Evolutionary conservation across 352 stramenopile species (phyloP), one percentile per base, ranked within the genome.

Genomic region (Pilasporangium apinafurcum): DNA sequence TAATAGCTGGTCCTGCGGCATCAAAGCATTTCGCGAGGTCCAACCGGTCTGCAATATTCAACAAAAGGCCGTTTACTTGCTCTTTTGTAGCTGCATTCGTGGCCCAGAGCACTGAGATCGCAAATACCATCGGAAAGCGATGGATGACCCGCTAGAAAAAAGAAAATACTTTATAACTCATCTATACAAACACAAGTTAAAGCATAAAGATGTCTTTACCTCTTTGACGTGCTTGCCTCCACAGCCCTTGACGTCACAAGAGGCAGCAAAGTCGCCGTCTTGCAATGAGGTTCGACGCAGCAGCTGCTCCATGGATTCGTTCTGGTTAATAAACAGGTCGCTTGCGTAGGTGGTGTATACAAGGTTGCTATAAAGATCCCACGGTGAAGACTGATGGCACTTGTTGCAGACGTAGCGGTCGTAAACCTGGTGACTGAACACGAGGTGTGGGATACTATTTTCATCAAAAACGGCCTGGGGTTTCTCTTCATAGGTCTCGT

Each of bases 341-440:
- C 69, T 85, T 21, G 81, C 78, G 41, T 92, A 92, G 17, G 67
- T 86, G 24, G 75, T 87, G 44, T 86, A 92, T 26, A 92, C 80
- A 14, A 92, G 48, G 41, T 92, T 91, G 38, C 72, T 88, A 53
- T 86, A 92, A 22, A 92, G 44, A 22, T 92, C 78, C 73, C 78
- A 90, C 4, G 65, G 57, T 20, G 75, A 73, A 36, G 61, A 63
- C 54, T 83, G 61, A 27, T 74, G 76, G 48, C 81, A 92, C 26
- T 46, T 37, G 13, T 54, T 53, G 36, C 81, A 92, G 32, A 86
- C 62, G 52, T 86, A 87, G 34, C 81, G 64, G 48, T 90, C 78
- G 62, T 92, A 91, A 50, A 92, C 89, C 48, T 92, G 81, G 53
- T 92, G 78, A 35, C 68, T 86, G 48, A 92, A 92, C 43, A 92